Conservation (phyloP, 768 basidiomycete species). For the Exidia glandulosa region DNA sequence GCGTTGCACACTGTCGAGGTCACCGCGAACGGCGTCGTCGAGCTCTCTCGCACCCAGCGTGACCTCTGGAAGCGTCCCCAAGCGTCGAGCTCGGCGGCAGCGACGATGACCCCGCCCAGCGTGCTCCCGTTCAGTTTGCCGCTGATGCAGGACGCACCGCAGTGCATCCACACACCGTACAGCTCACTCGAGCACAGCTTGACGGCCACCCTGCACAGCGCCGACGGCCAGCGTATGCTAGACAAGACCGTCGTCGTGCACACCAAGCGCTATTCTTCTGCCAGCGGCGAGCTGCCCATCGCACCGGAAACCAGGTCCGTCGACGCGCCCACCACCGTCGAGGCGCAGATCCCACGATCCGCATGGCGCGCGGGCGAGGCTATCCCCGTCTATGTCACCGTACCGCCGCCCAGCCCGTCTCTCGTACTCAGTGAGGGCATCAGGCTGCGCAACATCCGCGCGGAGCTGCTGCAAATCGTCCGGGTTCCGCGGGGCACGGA, state of each 20-base stretch:
- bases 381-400: slow-evolving; percentile 68
- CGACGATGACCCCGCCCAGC: slow-evolving; percentile 35
- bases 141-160: slow-evolving; percentile 67
- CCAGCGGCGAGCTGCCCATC: slow-evolving; percentile 41
- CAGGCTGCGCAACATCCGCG: slow-evolving; percentile 67
- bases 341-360: slow-evolving; percentile 61
- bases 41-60: slow-evolving; percentile 48
- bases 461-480: slow-evolving; percentile 59
- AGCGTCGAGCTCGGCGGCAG: slow-evolving; percentile 13
- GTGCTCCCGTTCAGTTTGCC: slow-evolving; percentile 73
- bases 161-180: slow-evolving; percentile 65
- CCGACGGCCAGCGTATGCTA: slow-evolving; percentile 26
- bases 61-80: slow-evolving; percentile 40
- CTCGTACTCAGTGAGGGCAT: slow-evolving; percentile 60
- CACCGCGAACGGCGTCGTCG: slow-evolving; percentile 50
- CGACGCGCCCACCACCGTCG: slow-evolving; percentile 53
- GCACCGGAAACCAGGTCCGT: slow-evolving; percentile 50
- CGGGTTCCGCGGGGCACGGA: not conserved
- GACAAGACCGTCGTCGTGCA: slow-evolving; percentile 55
- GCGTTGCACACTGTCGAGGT: slow-evolving; percentile 57
- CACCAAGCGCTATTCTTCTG: slow-evolving; percentile 63
- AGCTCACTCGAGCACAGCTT: slow-evolving; percentile 65
- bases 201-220: slow-evolving; percentile 52
- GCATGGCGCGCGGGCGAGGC: slow-evolving; percentile 62
- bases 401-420: slow-evolving; percentile 62